Base-by-base conservation (phyloP, 108 stramenopile genomes). In the Discostella pseudostelligera region DNA sequence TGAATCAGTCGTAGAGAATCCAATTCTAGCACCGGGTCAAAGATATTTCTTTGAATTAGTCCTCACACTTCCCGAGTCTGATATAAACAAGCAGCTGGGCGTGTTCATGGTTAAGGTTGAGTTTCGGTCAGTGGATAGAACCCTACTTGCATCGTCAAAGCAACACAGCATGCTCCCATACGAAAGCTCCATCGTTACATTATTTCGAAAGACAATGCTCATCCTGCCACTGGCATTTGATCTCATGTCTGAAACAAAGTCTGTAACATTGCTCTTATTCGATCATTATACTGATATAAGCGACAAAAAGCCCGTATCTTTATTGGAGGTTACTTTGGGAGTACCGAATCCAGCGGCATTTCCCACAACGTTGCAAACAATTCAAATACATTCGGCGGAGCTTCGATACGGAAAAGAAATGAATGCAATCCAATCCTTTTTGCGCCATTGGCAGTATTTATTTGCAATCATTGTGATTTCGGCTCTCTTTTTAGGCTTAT, bases 361-460 rank as follows among this genome's bases (percentile, higher is more conserved):
- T 62, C 69, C 67, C 2, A 44, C 53, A 36, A 65, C 62, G 57
- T 28, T 55, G 29, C 74, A 71, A 62, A 72, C 53, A 32, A 78
- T 82, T 20, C 81, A 82, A 65, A 63, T 82, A 32, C 46, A 68
- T 26, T 62, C 61, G n/a, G 84, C 80, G 14, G 74, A 79, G 43
- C 61, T 94, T 19, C 65, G 81, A 3, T 89, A 89, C 35, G 92
- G 89, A 21, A 83, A 85, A 53, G 88, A 90, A 62, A 74, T 89
- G 62, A 78, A 74, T 13, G 42, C 55, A 24, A 53, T 90, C 32
- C 89, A 90, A 71, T 39, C 56, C 22, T 60, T 87, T 13, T 53
- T 90, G 19, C 79, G 74, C 22, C 80, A 83, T 17, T 87, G 85
- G 86, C 85, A 76, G 62, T 94, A 82, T 51, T 72, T 78, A 13